Evolutionary conservation across 192 early-diverging fungal species (phyloP), one percentile per base, ranked within the genome.

Genomic region (Gonapodya sp.): DNA sequence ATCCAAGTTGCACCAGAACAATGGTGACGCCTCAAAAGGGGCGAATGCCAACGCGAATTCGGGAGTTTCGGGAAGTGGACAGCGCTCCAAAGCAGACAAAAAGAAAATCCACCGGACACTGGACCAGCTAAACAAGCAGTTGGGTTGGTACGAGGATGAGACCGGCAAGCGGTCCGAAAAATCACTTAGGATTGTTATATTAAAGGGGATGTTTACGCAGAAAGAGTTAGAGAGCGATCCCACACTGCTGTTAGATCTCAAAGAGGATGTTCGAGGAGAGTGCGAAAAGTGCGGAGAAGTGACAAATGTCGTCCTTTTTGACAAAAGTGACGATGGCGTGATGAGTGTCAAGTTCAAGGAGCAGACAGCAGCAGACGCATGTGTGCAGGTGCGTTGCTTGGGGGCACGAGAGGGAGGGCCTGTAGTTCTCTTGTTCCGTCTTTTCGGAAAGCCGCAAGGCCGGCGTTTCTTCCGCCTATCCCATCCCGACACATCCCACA

Each of bases 151-250:
- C 81, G 96, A 99, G 36, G 88, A 89, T 73, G 84, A 85, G 37
- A 82, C 85, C 36, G 91, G 89, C 35, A 93, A 94, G 73, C 85
- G 84, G 80, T 85, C 91, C 0, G 95, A 95, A 16, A 91, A 94
- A 82, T 92, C 92, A 81, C 84, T 83, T 73, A 94, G 93, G 75
- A 92, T 95, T 35, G 95, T 98, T 8, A 93, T 99, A 73, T 85
- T 99, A 35, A 97, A 97, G 85, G 88, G 96, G 83, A 98, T 99
- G 96, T 99, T 96, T 83, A 94, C 94, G 1, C 81, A 91, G 24
- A 83, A 92, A 37, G 96, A 99, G 85, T 82, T 99, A 0, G 94
- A 98, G 87, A 91, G 92, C 24, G 95, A 97, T 82, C 94, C 95
- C 1, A 91, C 93, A 0, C 81, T 97, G 73, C 80, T 98, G 35